Conservation (phyloP, 192 early-diverging fungal genomes). For the Umbelopsis vinacea region DNA sequence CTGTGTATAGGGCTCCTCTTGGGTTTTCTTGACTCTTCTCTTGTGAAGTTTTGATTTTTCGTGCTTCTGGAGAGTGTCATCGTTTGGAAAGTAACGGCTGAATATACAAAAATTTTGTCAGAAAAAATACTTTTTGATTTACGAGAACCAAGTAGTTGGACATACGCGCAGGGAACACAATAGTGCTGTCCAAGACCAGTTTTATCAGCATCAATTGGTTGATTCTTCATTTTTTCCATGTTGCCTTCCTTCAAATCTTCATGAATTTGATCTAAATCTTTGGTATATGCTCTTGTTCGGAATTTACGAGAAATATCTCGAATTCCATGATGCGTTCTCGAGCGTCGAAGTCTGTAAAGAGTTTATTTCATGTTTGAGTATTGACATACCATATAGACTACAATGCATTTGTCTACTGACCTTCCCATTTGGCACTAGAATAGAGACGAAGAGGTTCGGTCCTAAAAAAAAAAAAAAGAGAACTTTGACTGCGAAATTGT, state of each 20-base stretch:
- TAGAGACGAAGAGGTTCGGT: background rate
- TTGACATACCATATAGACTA: background rate
- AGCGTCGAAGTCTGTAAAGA: slow-evolving; percentile 51
- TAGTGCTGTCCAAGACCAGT: slow-evolving; percentile 92
- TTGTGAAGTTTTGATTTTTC: slow-evolving; percentile 84
- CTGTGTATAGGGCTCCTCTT: slow-evolving; percentile 88
- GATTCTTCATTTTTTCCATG: slow-evolving; percentile 60
- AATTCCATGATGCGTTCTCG: slow-evolving; percentile 61
- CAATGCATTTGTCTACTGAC: slow-evolving; percentile 5
- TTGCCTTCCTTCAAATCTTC: slow-evolving; percentile 83
- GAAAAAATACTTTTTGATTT: background rate
- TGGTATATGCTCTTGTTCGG: slow-evolving; percentile 83
- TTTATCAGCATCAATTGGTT: slow-evolving; percentile 78
- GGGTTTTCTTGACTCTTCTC: slow-evolving; percentile 80
- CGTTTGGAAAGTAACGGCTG: slow-evolving; percentile 75
- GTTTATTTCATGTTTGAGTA: background rate
- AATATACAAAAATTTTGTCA: slow-evolving; percentile 23
- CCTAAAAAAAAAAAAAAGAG: slow-evolving; percentile 30
- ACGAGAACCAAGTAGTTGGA: background rate
- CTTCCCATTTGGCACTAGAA: slow-evolving; percentile 33
- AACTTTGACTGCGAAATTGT: background rate
- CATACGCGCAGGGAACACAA: slow-evolving; percentile 81
- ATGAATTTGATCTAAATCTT: slow-evolving; percentile 96
- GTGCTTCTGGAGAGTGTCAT: slow-evolving; percentile 67
- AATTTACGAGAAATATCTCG: slow-evolving; percentile 81